A percentile compares a stretch with the other conserved stretches of the same genome.
phyloP scores from a whole-genome alignment of 495 filamentous ascomycete species.

The Daldinia vernicosa region DNA sequence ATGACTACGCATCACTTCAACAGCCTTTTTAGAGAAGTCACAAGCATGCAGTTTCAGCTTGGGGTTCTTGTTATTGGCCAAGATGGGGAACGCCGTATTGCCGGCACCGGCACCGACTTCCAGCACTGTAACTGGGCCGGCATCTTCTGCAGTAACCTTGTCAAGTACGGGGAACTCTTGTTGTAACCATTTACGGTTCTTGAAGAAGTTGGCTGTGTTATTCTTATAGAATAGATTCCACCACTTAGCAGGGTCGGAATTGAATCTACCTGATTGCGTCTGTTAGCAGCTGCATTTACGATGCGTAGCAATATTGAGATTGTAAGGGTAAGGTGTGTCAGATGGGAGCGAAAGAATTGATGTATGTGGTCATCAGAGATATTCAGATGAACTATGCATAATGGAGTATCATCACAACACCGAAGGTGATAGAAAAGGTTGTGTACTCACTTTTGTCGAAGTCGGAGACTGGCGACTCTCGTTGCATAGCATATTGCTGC shows the following conservation, averaged over 20 bases:
- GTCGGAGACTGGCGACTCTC: slow-evolving; percentile 81
- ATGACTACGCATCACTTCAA: slow-evolving; percentile 84
- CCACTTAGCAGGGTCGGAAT: slow-evolving; percentile 87
- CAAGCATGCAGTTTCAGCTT: slow-evolving; percentile 84
- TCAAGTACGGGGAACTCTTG: slow-evolving; percentile 92
- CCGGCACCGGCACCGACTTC: slow-evolving; percentile 96
- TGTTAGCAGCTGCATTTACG: slow-evolving; percentile 45
- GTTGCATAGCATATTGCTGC: slow-evolving; percentile 82
- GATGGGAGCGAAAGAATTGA: slow-evolving; percentile 72
- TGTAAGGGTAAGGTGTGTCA: slow-evolving; percentile 50
- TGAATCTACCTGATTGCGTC: slow-evolving; percentile 71
- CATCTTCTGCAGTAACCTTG: slow-evolving; percentile 69
- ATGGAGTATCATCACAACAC: slow-evolving; percentile 63
- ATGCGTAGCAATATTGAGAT: slow-evolving; percentile 4
- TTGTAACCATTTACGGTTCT: slow-evolving; percentile 93
- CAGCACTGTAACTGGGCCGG: slow-evolving; percentile 71
- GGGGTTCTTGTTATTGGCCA: slow-evolving; percentile 81
- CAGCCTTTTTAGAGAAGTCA: slow-evolving; percentile 90
- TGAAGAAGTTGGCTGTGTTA: slow-evolving; percentile 97
- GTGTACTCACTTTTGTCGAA: slow-evolving; percentile 76
- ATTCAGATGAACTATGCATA: slow-evolving; percentile 73
- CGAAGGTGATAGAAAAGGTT: slow-evolving; percentile 20
- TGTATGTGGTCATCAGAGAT: slow-evolving; percentile 59
- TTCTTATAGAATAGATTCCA: slow-evolving; percentile 98
- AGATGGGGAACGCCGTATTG: slow-evolving; percentile 92